Evolutionary conservation across 169 alveolate species (phyloP).

Genomic region (Nephromyces sp.): DNA sequence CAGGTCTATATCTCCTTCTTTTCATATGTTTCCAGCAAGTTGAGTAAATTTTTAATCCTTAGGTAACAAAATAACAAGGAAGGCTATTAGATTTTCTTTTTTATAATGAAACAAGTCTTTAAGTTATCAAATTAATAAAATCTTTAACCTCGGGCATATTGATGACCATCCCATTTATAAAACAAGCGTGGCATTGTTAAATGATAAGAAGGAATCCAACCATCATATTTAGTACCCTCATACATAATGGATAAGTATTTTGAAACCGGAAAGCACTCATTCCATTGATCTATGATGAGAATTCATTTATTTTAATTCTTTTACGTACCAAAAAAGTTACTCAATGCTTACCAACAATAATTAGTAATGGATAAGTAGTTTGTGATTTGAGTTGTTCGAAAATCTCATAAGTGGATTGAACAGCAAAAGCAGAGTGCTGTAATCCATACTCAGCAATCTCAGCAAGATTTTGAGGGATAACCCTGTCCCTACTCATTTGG

Average conservation of each 20-base stretch:
- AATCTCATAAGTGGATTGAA: slow-evolving; percentile 27
- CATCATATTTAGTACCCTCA: slow-evolving; percentile 25
- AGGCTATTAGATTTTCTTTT: not conserved
- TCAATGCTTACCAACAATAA: slow-evolving; percentile 18
- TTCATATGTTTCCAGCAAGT: slow-evolving; percentile 25
- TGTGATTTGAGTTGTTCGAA: slow-evolving; percentile 34
- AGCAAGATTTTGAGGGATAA: slow-evolving; percentile 13
- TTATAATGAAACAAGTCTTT: not conserved
- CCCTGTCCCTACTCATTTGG: not conserved
- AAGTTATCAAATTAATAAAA: not conserved
- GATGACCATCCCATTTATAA: slow-evolving; percentile 15
- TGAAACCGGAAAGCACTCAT: slow-evolving; percentile 36
- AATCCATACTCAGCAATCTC: slow-evolving; percentile 28
- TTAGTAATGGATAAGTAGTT: slow-evolving; percentile 18
- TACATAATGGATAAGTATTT: slow-evolving; percentile 33
- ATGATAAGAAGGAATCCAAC: slow-evolving; percentile 36
- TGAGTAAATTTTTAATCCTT: slow-evolving; percentile 27
- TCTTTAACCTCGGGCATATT: slow-evolving; percentile 10
- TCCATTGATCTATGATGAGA: slow-evolving; percentile 28
- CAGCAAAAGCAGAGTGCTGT: slow-evolving; percentile 27
- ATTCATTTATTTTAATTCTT: not conserved
- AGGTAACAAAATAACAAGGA: not conserved
- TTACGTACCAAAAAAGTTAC: not conserved
- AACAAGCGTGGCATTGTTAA: slow-evolving; percentile 31
- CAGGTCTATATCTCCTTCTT: slow-evolving; percentile 33